A percentile compares a stretch with the other conserved stretches of the same genome.
phyloP scores from a whole-genome alignment of 106 monocot genomes.

The Acorus calamus region DNA sequence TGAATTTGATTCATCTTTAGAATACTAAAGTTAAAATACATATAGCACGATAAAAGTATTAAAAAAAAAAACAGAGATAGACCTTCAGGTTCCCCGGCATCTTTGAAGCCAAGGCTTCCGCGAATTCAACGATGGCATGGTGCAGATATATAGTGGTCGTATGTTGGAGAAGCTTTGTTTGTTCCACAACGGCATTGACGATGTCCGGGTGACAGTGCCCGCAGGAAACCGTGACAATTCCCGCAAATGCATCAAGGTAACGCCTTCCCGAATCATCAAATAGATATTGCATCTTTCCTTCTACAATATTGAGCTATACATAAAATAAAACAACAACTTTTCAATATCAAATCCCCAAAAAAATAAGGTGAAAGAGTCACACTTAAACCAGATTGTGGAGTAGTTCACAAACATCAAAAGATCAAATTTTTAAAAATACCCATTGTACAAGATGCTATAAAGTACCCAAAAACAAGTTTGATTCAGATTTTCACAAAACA shows the following conservation, averaged over 20 bases:
- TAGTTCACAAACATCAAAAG: no score
- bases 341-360: no score
- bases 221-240: conserved; percentile 92
- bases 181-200: conserved; percentile 79
- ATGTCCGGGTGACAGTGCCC: conserved; percentile 95
- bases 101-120: conserved; percentile 90
- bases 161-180: conserved; percentile 79
- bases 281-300: conserved; percentile 97
- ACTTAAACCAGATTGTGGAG: no score
- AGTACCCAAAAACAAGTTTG: no score
- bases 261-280: conserved; percentile 86
- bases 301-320: conserved; percentile 85
- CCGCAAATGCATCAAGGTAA: conserved; percentile 92
- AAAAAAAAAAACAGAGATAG: not conserved
- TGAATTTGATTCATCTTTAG: no score
- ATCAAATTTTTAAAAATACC: no score
- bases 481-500: no score
- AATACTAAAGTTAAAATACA: no score
- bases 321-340: no score
- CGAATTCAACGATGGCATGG: conserved; percentile 90
- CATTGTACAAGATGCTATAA: no score
- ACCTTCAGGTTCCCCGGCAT: conserved; percentile 98
- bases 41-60: no score
- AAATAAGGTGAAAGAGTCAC: no score
- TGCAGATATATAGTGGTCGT: conserved; percentile 89